Percentiles rank a stretch among this genome's conserved stretches.
phyloP scores from a whole-genome alignment of 805 yeast genomes.

The Spathaspora hagerdaliae region DNA sequence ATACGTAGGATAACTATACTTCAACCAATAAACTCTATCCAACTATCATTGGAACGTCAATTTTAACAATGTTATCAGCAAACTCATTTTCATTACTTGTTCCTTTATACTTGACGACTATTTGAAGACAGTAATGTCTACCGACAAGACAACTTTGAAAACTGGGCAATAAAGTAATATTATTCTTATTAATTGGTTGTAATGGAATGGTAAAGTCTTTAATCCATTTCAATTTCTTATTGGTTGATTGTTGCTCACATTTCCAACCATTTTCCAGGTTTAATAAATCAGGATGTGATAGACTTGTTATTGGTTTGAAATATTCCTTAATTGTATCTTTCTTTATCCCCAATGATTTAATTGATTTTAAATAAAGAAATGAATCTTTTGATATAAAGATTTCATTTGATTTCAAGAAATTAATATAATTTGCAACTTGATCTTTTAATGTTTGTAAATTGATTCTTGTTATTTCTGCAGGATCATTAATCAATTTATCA shows the following conservation, averaged over 20 bases:
- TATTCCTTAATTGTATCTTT: slow-evolving; percentile 38
- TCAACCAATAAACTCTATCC: slow-evolving; percentile 16
- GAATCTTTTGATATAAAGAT: slow-evolving; percentile 29
- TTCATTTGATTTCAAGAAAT: slow-evolving; percentile 31
- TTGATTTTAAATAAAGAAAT: slow-evolving; percentile 33
- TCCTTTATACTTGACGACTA: slow-evolving; percentile 41
- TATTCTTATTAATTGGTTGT: slow-evolving; percentile 37
- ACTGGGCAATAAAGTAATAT: slow-evolving; percentile 52
- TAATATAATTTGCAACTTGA: slow-evolving; percentile 27
- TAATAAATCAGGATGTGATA: slow-evolving; percentile 19
- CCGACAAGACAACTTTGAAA: slow-evolving; percentile 64
- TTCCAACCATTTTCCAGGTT: slow-evolving; percentile 26
- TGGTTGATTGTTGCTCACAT: slow-evolving; percentile 13
- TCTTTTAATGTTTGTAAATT: slow-evolving; percentile 34
- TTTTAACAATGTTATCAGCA: slow-evolving; percentile 26
- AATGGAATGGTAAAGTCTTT: slow-evolving; percentile 39
- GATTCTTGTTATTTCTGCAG: slow-evolving; percentile 26
- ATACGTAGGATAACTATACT: too few relatives aligned
- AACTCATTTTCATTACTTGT: slow-evolving; percentile 31
- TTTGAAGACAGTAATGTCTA: slow-evolving; percentile 52
- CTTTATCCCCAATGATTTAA: slow-evolving; percentile 34
- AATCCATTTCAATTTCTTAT: slow-evolving; percentile 17
- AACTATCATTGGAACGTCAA: slow-evolving; percentile 35
- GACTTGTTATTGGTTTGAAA: slow-evolving; percentile 24
- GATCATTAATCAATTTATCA: slow-evolving; percentile 17